A percentile compares a stretch with the other conserved stretches of the same genome.
Evolutionary conservation across 257 asterid genomes (phyloP).

Genomic region (Leptodermis oblonga): DNA sequence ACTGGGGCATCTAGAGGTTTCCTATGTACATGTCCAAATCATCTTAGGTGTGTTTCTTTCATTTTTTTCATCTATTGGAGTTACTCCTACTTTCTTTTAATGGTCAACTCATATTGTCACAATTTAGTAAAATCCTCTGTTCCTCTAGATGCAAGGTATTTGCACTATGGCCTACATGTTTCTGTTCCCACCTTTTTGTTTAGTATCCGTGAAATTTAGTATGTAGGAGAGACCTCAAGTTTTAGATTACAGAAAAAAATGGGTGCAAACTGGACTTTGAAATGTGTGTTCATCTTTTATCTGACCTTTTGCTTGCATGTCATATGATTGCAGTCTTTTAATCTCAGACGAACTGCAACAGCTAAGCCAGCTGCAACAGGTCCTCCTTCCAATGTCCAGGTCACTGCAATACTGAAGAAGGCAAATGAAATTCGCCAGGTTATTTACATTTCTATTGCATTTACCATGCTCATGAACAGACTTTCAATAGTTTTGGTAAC

Average conservation of each 20-base stretch:
- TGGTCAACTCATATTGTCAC: neutral
- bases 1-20: too few relatives aligned
- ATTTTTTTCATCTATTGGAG: too few relatives aligned
- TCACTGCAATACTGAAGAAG: constrained; percentile 76
- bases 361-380: constrained; percentile 47
- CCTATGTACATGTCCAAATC: too few relatives aligned
- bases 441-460: constrained; percentile 21
- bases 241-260: neutral
- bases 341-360: constrained; percentile 60
- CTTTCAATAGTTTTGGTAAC: neutral
- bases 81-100: too few relatives aligned
- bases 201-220: neutral
- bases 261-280: neutral
- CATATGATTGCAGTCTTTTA: constrained; percentile 60
- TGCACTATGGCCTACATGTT: neutral
- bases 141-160: neutral
- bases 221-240: neutral
- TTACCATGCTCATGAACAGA: neutral
- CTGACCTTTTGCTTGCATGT: constrained; percentile 15
- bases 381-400: constrained; percentile 50
- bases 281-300: neutral
- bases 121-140: neutral
- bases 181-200: neutral
- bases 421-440: constrained; percentile 97
- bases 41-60: too few relatives aligned